Percentiles rank a stretch among this genome's conserved stretches.
Evolutionary conservation across 306 rosid species (phyloP).

Genomic region (Benincasa hispida): DNA sequence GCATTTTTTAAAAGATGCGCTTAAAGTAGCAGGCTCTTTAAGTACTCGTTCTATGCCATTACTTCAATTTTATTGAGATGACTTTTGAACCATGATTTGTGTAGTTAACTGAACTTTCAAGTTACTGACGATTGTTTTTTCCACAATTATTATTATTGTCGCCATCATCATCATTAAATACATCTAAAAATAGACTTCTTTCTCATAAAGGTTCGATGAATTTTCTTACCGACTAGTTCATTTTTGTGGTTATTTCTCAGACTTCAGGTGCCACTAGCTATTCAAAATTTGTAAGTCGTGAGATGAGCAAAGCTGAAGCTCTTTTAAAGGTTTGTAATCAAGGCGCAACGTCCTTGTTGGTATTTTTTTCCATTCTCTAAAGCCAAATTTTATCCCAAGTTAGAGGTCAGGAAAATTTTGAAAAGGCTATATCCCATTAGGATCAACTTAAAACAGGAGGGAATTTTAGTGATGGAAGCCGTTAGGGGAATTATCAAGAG

Average conservation of each 20-base stretch:
- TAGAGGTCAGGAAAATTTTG: neutral
- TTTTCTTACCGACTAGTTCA: conserved; percentile 7
- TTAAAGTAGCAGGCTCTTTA: neutral
- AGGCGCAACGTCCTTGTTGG: conserved; percentile 1
- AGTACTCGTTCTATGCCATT: too few species aligned
- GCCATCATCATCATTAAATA: neutral
- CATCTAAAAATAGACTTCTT: neutral
- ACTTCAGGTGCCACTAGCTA: conserved; percentile 87
- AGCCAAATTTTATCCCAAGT: conserved; percentile 2
- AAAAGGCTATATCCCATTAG: neutral
- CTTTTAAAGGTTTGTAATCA: conserved; percentile 64
- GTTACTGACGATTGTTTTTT: neutral
- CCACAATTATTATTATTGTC: neutral
- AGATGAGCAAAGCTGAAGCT: conserved; percentile 99
- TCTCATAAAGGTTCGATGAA: neutral
- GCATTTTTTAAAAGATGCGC: neutral
- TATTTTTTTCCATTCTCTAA: neutral
- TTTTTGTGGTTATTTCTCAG: conserved; percentile 20
- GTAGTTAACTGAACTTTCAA: neutral
- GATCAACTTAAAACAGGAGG: neutral
- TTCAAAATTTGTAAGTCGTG: conserved; percentile 92
- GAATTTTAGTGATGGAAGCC: neutral
- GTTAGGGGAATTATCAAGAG: neutral
- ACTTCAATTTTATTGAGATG: neutral
- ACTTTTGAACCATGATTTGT: neutral